Evolutionary conservation across 768 basidiomycete genomes (phyloP), one percentile per base, ranked within the genome.

Genomic region (Lenzites betulinus): DNA sequence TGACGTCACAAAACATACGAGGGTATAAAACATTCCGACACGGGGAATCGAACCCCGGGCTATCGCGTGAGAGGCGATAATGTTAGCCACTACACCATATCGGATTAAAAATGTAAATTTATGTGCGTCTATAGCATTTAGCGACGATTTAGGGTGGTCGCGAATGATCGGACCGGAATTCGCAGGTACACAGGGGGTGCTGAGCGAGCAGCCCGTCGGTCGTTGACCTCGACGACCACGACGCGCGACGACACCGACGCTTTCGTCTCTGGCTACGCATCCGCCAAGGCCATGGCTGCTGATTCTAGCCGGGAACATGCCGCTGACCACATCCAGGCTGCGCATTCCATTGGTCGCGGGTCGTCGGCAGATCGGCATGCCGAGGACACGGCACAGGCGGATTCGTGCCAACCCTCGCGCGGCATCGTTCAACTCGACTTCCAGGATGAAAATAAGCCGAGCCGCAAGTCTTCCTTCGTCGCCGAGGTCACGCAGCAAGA

Each of bases 41-140:
- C 56, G 61, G 61, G 61, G 61, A 63, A 63, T 63, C 61, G 61
- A 63, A 63, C 61, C 61, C 61, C 61, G 61, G 61, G 61, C 61
- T 63, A 63, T 63, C 61, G 61, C 61, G 61, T 63, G 61, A 63
- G 61, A 62, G 60, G 60, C 60, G 60, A 63, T 63, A 63, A 63
- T 63, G 61, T 63, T 63, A 63, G 51, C 61, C 61, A 58, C 56
- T 63, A 63, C 56, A 63, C 61, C 61, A 63, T 63, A 63, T 63
- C 61, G 61, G 61, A 63, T 38, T 47, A 41, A 4, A 2, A 11
- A 16, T 1, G 8, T 22, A 9, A 13, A 8, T 9, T 4, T 26
- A 35, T 25, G 16, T 53, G n/a, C 23, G 22, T 6, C 22, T 25
- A 6, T 12, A 13, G 30, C 16, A 23, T 3, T 23, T 20, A 33